phyloP scores from a whole-genome alignment of 2,329 filamentous ascomycete species.

The Drechslera avenae region DNA sequence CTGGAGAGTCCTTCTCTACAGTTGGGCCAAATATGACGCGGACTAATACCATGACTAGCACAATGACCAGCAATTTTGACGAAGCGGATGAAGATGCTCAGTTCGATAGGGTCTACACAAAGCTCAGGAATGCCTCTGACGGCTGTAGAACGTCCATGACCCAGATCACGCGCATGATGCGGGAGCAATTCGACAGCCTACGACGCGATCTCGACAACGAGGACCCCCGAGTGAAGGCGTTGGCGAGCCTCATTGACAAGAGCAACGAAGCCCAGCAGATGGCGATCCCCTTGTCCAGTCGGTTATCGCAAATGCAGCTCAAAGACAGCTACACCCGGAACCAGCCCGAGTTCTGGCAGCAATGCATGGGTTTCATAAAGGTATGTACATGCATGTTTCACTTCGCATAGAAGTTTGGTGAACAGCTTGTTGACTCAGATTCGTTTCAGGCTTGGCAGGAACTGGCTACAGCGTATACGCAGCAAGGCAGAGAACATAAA shows the following conservation, averaged over 20 bases:
- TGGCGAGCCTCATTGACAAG: slow-evolving; percentile 69
- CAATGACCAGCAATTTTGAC: slow-evolving; percentile 65
- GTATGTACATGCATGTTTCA: slow-evolving; percentile 40
- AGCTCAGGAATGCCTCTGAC: slow-evolving; percentile 74
- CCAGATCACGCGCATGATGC: slow-evolving; percentile 41
- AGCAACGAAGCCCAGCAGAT: slow-evolving; percentile 73
- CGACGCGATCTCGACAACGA: slow-evolving; percentile 42
- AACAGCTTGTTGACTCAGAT: slow-evolving; percentile 40
- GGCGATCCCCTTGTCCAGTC: slow-evolving; percentile 72
- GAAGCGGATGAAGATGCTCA: slow-evolving; percentile 74
- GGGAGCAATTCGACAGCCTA: slow-evolving; percentile 36
- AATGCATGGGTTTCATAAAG: slow-evolving; percentile 75
- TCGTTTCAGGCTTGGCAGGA: slow-evolving; percentile 65
- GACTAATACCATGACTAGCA: slow-evolving; percentile 61
- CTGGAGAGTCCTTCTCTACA: slow-evolving; percentile 78
- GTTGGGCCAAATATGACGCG: slow-evolving; percentile 54
- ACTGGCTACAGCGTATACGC: slow-evolving; percentile 56
- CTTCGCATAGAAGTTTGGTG: slow-evolving; percentile 10
- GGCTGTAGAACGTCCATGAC: slow-evolving; percentile 75
- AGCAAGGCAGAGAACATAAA: slow-evolving; percentile 50
- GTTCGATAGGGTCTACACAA: slow-evolving; percentile 82
- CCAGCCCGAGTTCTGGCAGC: slow-evolving; percentile 66
- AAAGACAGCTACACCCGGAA: slow-evolving; percentile 79
- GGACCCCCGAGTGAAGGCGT: slow-evolving; percentile 41
- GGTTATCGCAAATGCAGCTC: slow-evolving; percentile 79